A percentile compares a stretch with the other conserved stretches of the same genome.
phyloP scores from a whole-genome alignment of 2,329 filamentous ascomycete genomes.

The Epichloe glyceriae region DNA sequence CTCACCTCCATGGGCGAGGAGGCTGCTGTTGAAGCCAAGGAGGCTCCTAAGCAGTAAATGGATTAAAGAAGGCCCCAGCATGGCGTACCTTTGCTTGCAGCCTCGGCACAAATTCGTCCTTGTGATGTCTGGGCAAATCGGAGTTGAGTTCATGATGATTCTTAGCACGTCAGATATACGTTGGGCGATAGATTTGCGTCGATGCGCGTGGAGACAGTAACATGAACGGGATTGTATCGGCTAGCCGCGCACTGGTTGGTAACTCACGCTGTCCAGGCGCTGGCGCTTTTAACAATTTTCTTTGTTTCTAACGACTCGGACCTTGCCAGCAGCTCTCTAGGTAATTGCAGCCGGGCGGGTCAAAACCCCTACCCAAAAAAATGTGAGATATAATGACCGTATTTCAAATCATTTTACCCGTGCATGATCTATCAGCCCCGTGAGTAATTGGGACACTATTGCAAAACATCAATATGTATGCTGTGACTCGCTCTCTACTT shows the following conservation, averaged over 20 bases:
- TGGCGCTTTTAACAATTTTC: slow-evolving; percentile 15
- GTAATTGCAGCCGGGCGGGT: slow-evolving; percentile 19
- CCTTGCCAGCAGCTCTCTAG: slow-evolving; percentile 18
- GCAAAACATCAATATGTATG: too few relatives aligned
- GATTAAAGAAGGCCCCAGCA: slow-evolving; percentile 9
- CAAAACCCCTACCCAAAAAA: slow-evolving; percentile 19
- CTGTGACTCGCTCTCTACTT: too few relatives aligned
- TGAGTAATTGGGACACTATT: background rate
- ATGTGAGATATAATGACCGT: slow-evolving; percentile 21
- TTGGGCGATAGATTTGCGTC: slow-evolving; percentile 26
- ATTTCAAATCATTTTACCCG: background rate
- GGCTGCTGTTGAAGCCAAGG: slow-evolving; percentile 84
- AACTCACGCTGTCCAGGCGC: slow-evolving; percentile 13
- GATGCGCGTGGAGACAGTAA: slow-evolving; percentile 26
- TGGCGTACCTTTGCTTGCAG: slow-evolving; percentile 14
- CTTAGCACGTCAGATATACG: slow-evolving; percentile 22
- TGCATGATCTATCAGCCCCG: background rate
- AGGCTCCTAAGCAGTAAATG: slow-evolving; percentile 47
- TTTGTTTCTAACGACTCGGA: slow-evolving; percentile 24
- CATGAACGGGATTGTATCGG: slow-evolving; percentile 32
- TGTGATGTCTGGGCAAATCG: slow-evolving; percentile 15
- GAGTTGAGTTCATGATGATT: slow-evolving; percentile 18
- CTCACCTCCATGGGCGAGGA: slow-evolving; percentile 96
- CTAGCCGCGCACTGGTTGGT: slow-evolving; percentile 24
- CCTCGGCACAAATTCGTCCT: slow-evolving; percentile 12